Conservation (phyloP, 768 basidiomycete genomes). For the Cystofilobasidium macerans region DNA sequence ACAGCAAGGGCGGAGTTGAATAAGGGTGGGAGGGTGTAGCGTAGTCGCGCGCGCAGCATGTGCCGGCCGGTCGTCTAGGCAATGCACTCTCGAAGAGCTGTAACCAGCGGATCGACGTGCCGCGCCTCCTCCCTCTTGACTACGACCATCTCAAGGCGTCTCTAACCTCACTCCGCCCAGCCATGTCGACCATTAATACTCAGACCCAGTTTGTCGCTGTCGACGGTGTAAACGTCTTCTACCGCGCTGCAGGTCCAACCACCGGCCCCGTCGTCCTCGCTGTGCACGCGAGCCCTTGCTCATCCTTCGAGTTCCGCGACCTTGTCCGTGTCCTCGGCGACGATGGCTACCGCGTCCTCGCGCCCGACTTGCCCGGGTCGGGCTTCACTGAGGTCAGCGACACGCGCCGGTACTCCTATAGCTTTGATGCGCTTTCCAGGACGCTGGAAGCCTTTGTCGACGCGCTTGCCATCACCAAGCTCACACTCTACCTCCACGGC, state of each 20-base stretch:
- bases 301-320: conserved; percentile 46
- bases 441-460: conserved; percentile 44
- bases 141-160: no score
- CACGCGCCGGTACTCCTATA: conserved; percentile 34
- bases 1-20: no score
- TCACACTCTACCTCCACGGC: conserved; percentile 46
- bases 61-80: no score
- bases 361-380: conserved; percentile 49
- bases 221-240: conserved; percentile 38
- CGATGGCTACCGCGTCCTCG: conserved; percentile 43
- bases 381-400: conserved; percentile 45
- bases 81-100: no score
- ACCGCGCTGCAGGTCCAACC: conserved; percentile 41
- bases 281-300: conserved; percentile 47
- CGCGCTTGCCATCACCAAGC: conserved; percentile 40
- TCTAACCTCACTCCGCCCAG: no score
- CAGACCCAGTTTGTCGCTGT: background rate
- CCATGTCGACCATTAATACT: background rate
- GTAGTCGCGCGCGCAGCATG: no score
- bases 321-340: conserved; percentile 43
- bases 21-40: no score
- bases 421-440: conserved; percentile 41
- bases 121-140: no score
- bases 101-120: no score
- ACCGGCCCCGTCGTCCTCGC: conserved; percentile 38